Evolutionary conservation across 805 yeast genomes (phyloP).

Genomic region (Kodamaea jinghongensis): DNA sequence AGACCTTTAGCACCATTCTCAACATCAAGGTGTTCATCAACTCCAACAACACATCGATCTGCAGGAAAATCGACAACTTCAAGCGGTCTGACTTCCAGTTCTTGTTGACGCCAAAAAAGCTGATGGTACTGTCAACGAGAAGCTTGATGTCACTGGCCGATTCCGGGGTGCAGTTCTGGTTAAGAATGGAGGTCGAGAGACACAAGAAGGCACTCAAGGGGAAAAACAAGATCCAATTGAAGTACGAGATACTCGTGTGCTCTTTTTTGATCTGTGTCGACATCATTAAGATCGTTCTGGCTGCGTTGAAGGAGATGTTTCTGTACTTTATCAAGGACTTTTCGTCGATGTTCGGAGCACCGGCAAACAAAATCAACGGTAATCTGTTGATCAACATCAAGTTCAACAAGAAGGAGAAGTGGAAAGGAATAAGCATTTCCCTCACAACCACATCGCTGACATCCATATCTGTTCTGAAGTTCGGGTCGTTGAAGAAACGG

Average conservation of each 20-base stretch:
- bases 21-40: conserved; percentile 19
- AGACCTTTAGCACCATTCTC: conserved; percentile 16
- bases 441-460: background rate
- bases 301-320: conserved; percentile 30
- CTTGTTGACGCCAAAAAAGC: conserved; percentile 14
- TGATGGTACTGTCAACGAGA: conserved; percentile 22
- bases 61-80: conserved; percentile 3
- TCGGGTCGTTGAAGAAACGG: conserved; percentile 31
- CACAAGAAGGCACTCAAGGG: conserved; percentile 30
- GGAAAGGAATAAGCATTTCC: conserved; percentile 21
- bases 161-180: conserved; percentile 28
- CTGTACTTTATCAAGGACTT: conserved; percentile 23
- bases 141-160: conserved; percentile 27
- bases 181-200: conserved; percentile 19
- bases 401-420: conserved; percentile 34
- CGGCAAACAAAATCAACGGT: conserved; percentile 21
- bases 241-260: conserved; percentile 21
- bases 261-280: conserved; percentile 20
- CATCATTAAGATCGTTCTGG: conserved; percentile 35
- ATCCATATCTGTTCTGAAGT: conserved; percentile 19
- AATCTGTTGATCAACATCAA: conserved; percentile 36
- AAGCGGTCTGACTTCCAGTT: conserved; percentile 1
- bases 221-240: conserved; percentile 32
- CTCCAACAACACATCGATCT: conserved; percentile 12
- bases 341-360: conserved; percentile 14